Conservation (phyloP, 192 early-diverging fungal species). For the Chytriomyces confervae region DNA sequence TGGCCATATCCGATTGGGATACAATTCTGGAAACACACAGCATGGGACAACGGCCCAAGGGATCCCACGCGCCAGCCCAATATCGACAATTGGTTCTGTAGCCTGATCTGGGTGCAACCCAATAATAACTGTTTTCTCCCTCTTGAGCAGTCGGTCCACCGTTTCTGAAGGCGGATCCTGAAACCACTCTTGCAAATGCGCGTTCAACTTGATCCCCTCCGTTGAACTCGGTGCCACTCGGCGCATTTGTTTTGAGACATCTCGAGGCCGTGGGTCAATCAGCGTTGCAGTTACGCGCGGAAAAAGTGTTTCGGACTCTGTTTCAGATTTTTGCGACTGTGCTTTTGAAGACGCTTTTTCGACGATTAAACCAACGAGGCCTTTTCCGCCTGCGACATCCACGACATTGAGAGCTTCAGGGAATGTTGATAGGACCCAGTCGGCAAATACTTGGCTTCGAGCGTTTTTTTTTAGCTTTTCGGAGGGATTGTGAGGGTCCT, state of each 20-base stretch:
- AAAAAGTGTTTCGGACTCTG: too few species aligned
- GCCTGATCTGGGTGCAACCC: not conserved
- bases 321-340: not conserved
- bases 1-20: not conserved
- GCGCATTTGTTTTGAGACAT: not conserved
- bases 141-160: not conserved
- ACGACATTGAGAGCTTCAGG: not conserved
- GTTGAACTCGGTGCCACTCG: not conserved
- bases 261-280: not conserved
- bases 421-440: not conserved
- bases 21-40: conserved; percentile 2
- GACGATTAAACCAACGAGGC: not conserved
- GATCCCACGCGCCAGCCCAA: not conserved
- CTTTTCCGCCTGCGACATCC: not conserved
- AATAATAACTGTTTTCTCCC: not conserved
- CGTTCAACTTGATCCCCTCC: not conserved
- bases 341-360: not conserved
- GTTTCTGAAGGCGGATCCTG: not conserved
- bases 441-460: not conserved
- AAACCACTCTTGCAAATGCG: conserved; percentile 1
- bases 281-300: not conserved
- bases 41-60: not conserved
- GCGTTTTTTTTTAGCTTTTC: not conserved
- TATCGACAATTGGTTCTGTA: not conserved
- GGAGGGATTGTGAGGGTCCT: not conserved